phyloP scores from a whole-genome alignment of 176 grass and related monocot species.

The Areca catechu region DNA sequence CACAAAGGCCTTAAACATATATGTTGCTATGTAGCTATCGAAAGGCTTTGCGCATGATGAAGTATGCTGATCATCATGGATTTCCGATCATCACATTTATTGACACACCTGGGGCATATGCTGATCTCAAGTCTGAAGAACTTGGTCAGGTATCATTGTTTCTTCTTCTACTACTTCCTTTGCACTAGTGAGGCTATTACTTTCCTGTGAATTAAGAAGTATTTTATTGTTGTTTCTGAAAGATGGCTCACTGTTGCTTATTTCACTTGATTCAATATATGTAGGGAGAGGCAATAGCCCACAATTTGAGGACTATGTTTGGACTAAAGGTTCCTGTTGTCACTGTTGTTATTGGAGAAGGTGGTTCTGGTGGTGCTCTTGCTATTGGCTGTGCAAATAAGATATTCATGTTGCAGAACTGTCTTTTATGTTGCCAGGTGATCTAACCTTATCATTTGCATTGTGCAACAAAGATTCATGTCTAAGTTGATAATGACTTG shows the following conservation, averaged over 20 bases:
- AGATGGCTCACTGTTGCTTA: background rate
- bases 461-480: background rate
- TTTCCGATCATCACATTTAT: conserved; percentile 49
- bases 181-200: too few species aligned
- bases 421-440: conserved; percentile 50
- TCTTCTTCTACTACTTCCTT: background rate
- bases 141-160: conserved; percentile 33
- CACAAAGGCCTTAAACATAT: background rate
- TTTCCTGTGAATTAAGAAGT: too few species aligned
- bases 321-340: conserved; percentile 37
- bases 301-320: conserved; percentile 43
- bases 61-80: conserved; percentile 31
- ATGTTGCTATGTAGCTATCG: conserved; percentile 23
- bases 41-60: conserved; percentile 42
- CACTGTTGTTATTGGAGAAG: conserved; percentile 41
- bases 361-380: conserved; percentile 41
- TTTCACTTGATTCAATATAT: conserved; percentile 10
- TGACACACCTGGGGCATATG: conserved; percentile 40
- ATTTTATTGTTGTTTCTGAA: background rate
- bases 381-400: conserved; percentile 45
- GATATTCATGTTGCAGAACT: conserved; percentile 35
- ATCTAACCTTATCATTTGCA: conserved; percentile 15
- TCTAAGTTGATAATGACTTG: too few species aligned
- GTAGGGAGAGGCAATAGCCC: conserved; percentile 43
- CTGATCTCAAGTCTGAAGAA: conserved; percentile 51